Percentiles rank a stretch among this genome's conserved stretches.
Conservation (phyloP, 768 basidiomycete species). For the Leccinum longicurvipes region DNA sequence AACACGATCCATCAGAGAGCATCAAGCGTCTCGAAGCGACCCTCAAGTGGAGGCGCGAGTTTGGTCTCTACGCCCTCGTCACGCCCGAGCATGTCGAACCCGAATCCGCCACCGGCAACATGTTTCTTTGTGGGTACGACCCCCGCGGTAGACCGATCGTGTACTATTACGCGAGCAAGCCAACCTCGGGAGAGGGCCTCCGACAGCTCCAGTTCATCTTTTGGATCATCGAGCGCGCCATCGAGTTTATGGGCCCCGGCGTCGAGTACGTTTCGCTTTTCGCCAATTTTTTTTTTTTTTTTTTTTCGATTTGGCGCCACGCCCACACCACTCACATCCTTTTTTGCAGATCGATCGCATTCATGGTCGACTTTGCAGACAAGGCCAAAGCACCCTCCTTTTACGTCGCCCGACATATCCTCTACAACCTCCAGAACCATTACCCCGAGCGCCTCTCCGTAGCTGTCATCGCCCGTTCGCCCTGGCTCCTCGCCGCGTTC, state of each 20-base stretch:
- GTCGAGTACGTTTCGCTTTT: neutral
- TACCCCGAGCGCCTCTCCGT: neutral
- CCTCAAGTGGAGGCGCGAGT: conserved; percentile 77
- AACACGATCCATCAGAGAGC: conserved; percentile 58
- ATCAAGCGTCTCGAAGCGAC: conserved; percentile 71
- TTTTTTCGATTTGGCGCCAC: neutral
- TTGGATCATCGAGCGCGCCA: conserved; percentile 61
- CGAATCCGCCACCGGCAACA: conserved; percentile 83
- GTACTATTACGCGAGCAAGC: conserved; percentile 66
- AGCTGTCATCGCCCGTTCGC: conserved; percentile 67
- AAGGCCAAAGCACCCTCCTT: conserved; percentile 57
- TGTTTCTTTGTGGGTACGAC: conserved; percentile 77
- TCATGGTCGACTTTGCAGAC: conserved; percentile 79
- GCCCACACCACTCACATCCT: neutral
- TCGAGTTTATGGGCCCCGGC: conserved; percentile 66
- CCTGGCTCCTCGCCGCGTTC: conserved; percentile 71
- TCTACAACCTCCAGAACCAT: conserved; percentile 48
- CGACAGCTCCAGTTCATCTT: conserved; percentile 50
- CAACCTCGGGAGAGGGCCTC: conserved; percentile 70
- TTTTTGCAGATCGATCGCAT: conserved; percentile 14
- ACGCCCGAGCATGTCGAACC: conserved; percentile 64
- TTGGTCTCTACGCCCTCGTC: conserved; percentile 61
- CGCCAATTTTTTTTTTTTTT: neutral
- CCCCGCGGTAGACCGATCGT: conserved; percentile 57
- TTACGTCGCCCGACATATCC: conserved; percentile 36